phyloP scores from a whole-genome alignment of 192 early-diverging fungal species.

The Cladochytrium replicatum region DNA sequence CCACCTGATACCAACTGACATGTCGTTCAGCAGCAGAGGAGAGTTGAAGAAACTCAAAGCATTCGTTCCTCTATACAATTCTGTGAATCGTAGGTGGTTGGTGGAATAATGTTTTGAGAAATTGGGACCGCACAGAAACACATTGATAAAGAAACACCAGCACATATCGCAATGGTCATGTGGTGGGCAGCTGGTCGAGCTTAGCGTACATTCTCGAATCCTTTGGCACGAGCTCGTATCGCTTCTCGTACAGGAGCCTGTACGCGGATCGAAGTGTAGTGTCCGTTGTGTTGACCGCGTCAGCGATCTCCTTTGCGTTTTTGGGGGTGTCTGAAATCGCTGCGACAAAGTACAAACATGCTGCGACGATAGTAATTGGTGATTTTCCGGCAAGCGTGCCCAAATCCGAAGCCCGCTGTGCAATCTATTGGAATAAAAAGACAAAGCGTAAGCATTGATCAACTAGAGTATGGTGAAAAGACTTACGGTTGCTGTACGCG shows the following conservation, averaged over 20 bases:
- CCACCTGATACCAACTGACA: too few relatives aligned
- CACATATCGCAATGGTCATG: too few relatives aligned
- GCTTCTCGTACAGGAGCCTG: conserved; percentile 32
- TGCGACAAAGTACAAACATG: conserved; percentile 79
- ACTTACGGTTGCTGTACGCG: conserved; percentile 58
- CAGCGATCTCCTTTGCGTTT: conserved; percentile 65
- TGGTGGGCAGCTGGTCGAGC: too few relatives aligned
- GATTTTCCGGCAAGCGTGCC: conserved; percentile 82
- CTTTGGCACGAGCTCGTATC: conserved; percentile 36
- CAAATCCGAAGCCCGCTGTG: conserved; percentile 60
- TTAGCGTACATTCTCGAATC: conserved; percentile 8
- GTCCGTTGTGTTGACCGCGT: conserved; percentile 85
- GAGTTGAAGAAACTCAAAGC: too few relatives aligned
- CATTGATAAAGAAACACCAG: too few relatives aligned
- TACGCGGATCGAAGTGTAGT: conserved; percentile 79
- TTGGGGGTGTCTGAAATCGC: conserved; percentile 57
- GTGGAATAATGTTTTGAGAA: too few relatives aligned
- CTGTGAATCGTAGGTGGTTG: too few relatives aligned
- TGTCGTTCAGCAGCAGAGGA: too few relatives aligned
- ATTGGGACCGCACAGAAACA: too few relatives aligned
- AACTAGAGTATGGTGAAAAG: not conserved
- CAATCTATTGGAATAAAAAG: conserved; percentile 20
- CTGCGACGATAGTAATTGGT: conserved; percentile 85
- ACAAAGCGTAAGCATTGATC: conserved; percentile 1
- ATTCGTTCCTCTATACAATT: too few relatives aligned